These are phyloP conservation scores for Lactarius trivialis DNA, from an alignment of 768 basidiomycete species.

Conservation along the genomic window DNA sequence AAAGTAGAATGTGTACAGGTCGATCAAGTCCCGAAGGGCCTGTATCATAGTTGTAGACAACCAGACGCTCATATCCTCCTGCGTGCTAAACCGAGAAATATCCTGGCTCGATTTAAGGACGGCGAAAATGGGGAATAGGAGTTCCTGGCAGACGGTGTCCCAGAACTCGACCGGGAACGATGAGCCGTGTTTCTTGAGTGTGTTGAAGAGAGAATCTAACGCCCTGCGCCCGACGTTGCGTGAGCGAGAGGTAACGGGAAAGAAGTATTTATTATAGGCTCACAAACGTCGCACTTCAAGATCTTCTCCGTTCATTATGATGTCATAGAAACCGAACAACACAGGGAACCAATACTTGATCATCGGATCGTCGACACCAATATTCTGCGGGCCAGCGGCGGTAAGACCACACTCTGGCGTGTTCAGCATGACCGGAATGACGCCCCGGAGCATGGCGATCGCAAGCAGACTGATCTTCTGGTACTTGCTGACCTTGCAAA, in stretches of 20 bases:
- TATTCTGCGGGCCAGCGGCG: slow-evolving; percentile 31
- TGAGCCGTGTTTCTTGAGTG: slow-evolving; percentile 83
- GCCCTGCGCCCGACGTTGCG: slow-evolving; percentile 49
- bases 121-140: slow-evolving; percentile 97
- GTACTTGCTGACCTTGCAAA: slow-evolving; percentile 98
- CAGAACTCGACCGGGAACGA: slow-evolving; percentile 90
- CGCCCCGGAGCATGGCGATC: slow-evolving; percentile 91
- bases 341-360: slow-evolving; percentile 97
- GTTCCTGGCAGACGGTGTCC: slow-evolving; percentile 94
- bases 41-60: slow-evolving; percentile 98
- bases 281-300: slow-evolving; percentile 94
- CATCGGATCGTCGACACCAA: slow-evolving; percentile 72
- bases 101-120: slow-evolving; percentile 92
- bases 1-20: slow-evolving; percentile 94
- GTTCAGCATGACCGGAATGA: slow-evolving; percentile 87
- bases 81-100: slow-evolving; percentile 85
- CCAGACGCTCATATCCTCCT: slow-evolving; percentile 99
- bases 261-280: slow-evolving; percentile 31
- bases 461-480: slow-evolving; percentile 96
- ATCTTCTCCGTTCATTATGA: slow-evolving; percentile 99
- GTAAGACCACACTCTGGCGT: slow-evolving; percentile 60
- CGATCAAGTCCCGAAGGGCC: slow-evolving; percentile 89
- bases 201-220: slow-evolving; percentile 92
- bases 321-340: slow-evolving; percentile 97
- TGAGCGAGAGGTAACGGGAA: not conserved